Conservation (phyloP, 805 yeast genomes). For the Metschnikowia matae region DNA sequence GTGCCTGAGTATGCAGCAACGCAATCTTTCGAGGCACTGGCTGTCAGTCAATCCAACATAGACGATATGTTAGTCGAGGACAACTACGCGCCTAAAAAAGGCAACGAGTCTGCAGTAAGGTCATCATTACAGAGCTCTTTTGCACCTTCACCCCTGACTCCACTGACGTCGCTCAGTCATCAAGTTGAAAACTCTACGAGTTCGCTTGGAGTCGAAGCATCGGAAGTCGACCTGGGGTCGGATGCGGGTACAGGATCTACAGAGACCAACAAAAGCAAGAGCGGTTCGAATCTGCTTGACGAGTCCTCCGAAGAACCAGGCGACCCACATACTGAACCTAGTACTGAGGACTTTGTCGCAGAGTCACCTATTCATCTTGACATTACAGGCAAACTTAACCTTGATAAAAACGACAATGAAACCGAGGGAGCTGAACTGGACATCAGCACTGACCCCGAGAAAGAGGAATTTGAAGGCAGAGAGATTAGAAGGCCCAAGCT, state of each 20-base stretch:
- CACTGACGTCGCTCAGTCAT: neutral
- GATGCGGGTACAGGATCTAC: neutral
- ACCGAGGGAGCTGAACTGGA: constrained; percentile 5
- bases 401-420: neutral
- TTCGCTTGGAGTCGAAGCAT: neutral
- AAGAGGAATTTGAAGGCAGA: neutral
- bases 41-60: constrained; percentile 17
- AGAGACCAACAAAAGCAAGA: neutral
- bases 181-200: neutral
- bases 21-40: neutral
- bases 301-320: neutral
- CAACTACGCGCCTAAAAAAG: constrained; percentile 2
- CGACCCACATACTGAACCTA: neutral
- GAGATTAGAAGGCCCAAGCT: neutral
- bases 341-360: too few relatives aligned
- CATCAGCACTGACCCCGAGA: constrained; percentile 2
- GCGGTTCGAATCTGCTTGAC: constrained; percentile 1
- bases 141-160: constrained; percentile 21
- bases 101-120: constrained; percentile 22
- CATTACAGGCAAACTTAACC: neutral
- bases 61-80: constrained; percentile 26
- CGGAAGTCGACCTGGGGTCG: constrained; percentile 1
- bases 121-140: constrained; percentile 31
- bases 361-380: neutral
- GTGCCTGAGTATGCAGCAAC: constrained; percentile 29